Evolutionary conservation across 345 rosid species (phyloP), one percentile per base, ranked within the genome.

Genomic region (Aurinia saxatilis): DNA sequence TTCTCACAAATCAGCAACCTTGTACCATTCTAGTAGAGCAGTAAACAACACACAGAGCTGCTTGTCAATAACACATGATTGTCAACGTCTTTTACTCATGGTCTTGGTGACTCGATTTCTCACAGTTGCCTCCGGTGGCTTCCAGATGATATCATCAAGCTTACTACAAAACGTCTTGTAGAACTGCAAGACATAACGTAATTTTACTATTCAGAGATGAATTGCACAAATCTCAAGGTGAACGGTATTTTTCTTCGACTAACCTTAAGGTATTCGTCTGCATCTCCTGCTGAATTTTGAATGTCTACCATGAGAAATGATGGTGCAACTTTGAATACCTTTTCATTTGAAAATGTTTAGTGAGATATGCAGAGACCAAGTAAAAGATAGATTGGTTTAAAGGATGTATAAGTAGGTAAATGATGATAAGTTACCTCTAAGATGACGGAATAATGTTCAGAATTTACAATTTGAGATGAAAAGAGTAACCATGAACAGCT

Each of bases 241-340:
- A 54, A 29, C 17, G 10, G 17, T 39, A 11, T 40, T 33, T 18
- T 38, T 34, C 21, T 19, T 34, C n/a, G 46, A 67, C 82, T 63
- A 71, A 92, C 97, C 95, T 82, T 87, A 19, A 83, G 85, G 84
- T 77, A 89, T 69, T 92, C 76, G n/a, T 72, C 76, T 36, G 76
- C 67, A 27, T 66, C 76, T 30, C 72, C 72, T 30, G 82, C 78
- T 12, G 91, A 39, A 85, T 79, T 64, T 92, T 12, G 91, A 39
- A 85, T 79, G 66, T 92, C 96, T 8, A 92, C 97, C 96, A 89
- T 87, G 40, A 79, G 75, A 75, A 79, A 82, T 2, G 96, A 63
- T 13, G 99, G 96, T 27, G 99, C 96, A 54, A 89, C 95, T 78
- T 92, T 95, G 52, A 87, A 92, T 25, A 92, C 82, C 99, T 92